Conservation (phyloP, 768 basidiomycete species). For the Tulasnella sp. region DNA sequence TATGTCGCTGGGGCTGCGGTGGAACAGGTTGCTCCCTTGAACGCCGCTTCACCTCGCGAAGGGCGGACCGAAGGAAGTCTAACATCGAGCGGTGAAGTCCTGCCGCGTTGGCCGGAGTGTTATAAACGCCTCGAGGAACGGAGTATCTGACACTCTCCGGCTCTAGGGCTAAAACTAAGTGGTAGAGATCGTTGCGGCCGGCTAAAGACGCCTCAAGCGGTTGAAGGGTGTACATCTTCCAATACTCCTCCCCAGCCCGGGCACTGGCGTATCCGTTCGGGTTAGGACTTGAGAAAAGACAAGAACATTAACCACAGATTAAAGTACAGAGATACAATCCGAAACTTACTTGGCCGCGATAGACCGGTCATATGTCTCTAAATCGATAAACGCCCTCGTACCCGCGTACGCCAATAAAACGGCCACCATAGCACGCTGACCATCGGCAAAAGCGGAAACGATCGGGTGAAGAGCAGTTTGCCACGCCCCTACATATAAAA, state of each 20-base stretch:
- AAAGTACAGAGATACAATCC: neutral
- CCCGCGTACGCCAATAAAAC: constrained; percentile 39
- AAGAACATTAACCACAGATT: neutral
- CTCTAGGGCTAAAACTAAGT: constrained; percentile 37
- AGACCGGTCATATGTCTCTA: constrained; percentile 36
- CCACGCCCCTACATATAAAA: constrained; percentile 31
- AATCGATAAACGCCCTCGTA: constrained; percentile 32
- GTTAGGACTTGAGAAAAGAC: neutral
- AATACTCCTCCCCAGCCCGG: neutral
- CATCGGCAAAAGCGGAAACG: constrained; percentile 35
- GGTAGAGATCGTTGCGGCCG: constrained; percentile 34
- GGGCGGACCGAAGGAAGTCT: constrained; percentile 31
- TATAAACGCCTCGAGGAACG: neutral
- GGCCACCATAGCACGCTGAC: constrained; percentile 36
- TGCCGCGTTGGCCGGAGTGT: neutral
- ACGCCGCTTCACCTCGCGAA: constrained; percentile 29
- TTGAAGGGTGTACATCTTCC: neutral
- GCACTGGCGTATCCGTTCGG: neutral
- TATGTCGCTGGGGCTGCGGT: neutral
- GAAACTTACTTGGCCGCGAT: constrained; percentile 33
- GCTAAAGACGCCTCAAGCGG: constrained; percentile 37
- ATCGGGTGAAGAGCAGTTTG: constrained; percentile 34
- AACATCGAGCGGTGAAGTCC: constrained; percentile 29
- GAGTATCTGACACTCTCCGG: constrained; percentile 30
- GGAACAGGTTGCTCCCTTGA: no score